Evolutionary conservation across 306 rosid species (phyloP).

Genomic region (Biancaea sappan): DNA sequence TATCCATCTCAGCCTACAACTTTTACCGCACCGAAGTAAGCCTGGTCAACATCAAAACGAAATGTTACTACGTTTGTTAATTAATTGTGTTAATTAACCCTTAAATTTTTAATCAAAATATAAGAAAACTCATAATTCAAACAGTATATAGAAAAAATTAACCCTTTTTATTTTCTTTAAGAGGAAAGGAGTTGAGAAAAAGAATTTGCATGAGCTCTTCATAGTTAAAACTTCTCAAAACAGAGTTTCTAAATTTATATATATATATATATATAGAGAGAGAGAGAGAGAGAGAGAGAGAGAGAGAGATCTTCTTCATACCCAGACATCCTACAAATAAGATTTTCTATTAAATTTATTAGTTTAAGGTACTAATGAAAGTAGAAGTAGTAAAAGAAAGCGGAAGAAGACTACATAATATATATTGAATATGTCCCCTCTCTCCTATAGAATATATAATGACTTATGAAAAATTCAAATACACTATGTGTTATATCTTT

Average conservation of each 20-base stretch:
- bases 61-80: neutral
- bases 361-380: neutral
- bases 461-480: no score
- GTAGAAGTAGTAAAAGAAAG: neutral
- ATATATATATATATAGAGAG: no score
- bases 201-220: neutral
- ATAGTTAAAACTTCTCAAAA: neutral
- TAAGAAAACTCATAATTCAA: neutral
- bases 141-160: neutral
- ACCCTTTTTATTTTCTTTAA: no score
- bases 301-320: neutral
- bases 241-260: no score
- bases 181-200: no score
- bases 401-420: neutral
- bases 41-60: conserved; percentile 42
- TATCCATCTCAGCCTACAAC: conserved; percentile 86
- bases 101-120: neutral
- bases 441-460: neutral
- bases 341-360: neutral
- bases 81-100: neutral
- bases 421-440: neutral
- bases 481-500: no score
- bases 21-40: conserved; percentile 76
- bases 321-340: neutral
- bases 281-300: no score